Base-by-base conservation (phyloP, 208 protist species). In the Trypanosoma congolense region DNA sequence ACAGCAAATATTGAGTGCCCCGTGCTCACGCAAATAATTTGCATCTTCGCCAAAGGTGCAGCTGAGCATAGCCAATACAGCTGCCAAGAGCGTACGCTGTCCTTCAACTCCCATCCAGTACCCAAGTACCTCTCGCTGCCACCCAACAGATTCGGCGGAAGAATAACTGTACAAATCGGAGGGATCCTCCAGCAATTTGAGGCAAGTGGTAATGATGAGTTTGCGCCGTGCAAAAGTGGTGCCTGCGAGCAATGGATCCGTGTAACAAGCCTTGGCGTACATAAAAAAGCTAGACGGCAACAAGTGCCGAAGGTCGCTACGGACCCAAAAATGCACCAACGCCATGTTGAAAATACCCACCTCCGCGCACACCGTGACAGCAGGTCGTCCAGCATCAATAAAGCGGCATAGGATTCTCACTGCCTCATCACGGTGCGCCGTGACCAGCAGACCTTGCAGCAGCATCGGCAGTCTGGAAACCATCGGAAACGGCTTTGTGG, bases 281-380 rank as follows among this genome's bases (percentile, higher is more conserved):
- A 94, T 84, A 54, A 94, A 94, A 19, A 94, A 65, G 3, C 80
- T 68, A n/a, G 87, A 47, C 10, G 87, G 87, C 71, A 93, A 65
- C 19, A 93, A 58, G 56, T 80, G 77, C 42, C 69, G 72, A 45
- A 93, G 57, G 53, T 93, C 76, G 2, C 50, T 41, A n/a, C 87
- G 77, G 18, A 12, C 71, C 87, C 87, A 94, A 56, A 84, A 91
- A 33, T 75, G 78, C 29, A 80, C 67, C 9, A 94, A 59, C 19
- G 83, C 81, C 42, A 89, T 63, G 33, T 76, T 70, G 59, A 81
- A 92, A 36, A 94, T 61, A 60, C 90, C 90, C 3, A 75, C 75
- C 65, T 92, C 79, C 12, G 83, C 83, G 55, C 77, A 92, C 56
- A 83, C 83, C 42, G 81, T 48, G 44, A 92, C 79, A 4, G 76